phyloP scores from a whole-genome alignment of 306 rosid species.

The Lithocarpus polystachyus region DNA sequence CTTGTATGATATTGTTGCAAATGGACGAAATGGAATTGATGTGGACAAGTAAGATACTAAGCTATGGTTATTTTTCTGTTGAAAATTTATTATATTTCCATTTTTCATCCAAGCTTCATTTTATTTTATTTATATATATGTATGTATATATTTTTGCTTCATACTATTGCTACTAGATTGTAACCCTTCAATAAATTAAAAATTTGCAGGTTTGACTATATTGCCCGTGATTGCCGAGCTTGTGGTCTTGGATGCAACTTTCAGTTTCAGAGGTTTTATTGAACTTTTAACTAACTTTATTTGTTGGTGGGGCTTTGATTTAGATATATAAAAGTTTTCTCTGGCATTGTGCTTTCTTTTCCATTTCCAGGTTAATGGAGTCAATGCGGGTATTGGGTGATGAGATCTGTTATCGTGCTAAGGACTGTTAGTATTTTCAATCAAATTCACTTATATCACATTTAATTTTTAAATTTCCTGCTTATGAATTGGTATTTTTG shows the following conservation, averaged over 20 bases:
- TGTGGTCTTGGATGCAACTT: conserved; percentile 92
- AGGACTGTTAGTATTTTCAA: conserved; percentile 66
- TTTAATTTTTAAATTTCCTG: conserved; percentile 16
- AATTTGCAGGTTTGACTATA: conserved; percentile 85
- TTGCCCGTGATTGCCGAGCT: conserved; percentile 84
- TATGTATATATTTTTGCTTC: background rate
- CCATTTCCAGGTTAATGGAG: conserved; percentile 67
- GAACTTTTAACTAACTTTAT: conserved; percentile 17
- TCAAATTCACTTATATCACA: conserved; percentile 6
- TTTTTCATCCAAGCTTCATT: conserved; percentile 1
- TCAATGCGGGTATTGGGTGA: conserved; percentile 88
- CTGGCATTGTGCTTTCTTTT: conserved; percentile 14
- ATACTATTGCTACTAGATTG: background rate
- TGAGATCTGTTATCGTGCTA: conserved; percentile 87
- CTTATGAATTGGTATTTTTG: conserved; percentile 30
- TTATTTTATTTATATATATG: background rate
- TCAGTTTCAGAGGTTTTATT: conserved; percentile 66
- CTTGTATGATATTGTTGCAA: conserved; percentile 95
- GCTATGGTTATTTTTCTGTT: conserved; percentile 1
- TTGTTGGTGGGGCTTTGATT: background rate
- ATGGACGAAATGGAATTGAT: conserved; percentile 97
- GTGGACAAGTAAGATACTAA: conserved; percentile 94
- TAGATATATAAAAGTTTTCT: conserved; percentile 8
- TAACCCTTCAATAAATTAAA: conserved; percentile 26
- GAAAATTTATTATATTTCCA: background rate